These are phyloP conservation scores for Aspergillus pseudotamarii DNA, from an alignment of 2,329 filamentous ascomycete genomes.

Conservation along the genomic window DNA sequence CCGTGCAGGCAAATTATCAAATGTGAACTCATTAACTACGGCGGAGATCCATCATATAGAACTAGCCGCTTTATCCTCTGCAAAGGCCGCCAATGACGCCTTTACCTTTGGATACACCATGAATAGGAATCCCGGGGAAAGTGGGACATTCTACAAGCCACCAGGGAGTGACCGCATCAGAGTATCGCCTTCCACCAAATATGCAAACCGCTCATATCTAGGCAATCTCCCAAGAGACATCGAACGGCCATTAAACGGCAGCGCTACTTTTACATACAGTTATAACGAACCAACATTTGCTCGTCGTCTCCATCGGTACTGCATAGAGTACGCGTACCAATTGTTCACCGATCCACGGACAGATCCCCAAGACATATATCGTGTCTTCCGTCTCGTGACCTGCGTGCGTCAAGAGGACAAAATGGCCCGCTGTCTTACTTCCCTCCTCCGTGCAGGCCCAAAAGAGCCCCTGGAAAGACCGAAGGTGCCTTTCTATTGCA, in stretches of 20 bases:
- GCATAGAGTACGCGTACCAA: slow-evolving; percentile 64
- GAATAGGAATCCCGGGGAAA: not conserved
- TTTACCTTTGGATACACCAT: not conserved
- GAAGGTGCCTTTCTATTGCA: slow-evolving; percentile 63
- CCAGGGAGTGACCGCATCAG: not conserved
- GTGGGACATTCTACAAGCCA: not conserved
- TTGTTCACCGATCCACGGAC: slow-evolving; percentile 55
- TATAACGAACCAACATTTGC: slow-evolving; percentile 70
- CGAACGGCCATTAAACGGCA: not conserved
- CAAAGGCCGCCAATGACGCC: not conserved
- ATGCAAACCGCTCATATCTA: not conserved
- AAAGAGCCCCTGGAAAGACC: slow-evolving; percentile 60
- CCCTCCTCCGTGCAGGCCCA: slow-evolving; percentile 40
- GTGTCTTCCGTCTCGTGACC: slow-evolving; percentile 69
- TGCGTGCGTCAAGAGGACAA: slow-evolving; percentile 54
- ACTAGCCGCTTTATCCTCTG: not conserved
- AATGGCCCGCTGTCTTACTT: slow-evolving; percentile 41
- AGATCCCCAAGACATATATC: slow-evolving; percentile 53
- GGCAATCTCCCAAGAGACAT: not conserved
- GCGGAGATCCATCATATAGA: not conserved
- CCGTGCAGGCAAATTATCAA: not conserved
- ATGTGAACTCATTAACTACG: not conserved
- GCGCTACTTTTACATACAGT: slow-evolving; percentile 53
- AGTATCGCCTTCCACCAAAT: not conserved
- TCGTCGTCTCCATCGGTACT: slow-evolving; percentile 68